Conservation (phyloP, 2,329 filamentous ascomycete species). For the Colletotrichum echinochloae region DNA sequence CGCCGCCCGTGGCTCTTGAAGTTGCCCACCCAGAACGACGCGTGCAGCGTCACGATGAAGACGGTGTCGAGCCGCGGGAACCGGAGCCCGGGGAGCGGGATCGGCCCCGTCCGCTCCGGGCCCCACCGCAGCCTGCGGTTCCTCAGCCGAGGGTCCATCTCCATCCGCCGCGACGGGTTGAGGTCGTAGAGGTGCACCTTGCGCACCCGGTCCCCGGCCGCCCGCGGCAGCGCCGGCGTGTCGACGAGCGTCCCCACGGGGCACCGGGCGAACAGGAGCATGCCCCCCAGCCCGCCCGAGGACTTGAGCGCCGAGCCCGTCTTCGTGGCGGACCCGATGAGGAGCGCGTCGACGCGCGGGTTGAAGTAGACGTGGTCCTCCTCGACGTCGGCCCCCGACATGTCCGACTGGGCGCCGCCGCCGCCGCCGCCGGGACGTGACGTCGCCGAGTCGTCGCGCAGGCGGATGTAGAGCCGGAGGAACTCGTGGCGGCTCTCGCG, state of each 20-base stretch:
- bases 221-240: neutral
- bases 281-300: neutral
- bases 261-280: slow-evolving; percentile 3
- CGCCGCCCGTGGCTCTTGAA: neutral
- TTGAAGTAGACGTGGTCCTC: slow-evolving; percentile 19
- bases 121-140: neutral
- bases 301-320: neutral
- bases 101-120: neutral
- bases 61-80: slow-evolving; percentile 10
- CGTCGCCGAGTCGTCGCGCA: neutral
- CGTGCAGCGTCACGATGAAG: slow-evolving; percentile 1
- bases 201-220: neutral
- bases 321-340: slow-evolving; percentile 4
- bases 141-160: neutral
- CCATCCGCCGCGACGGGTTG: slow-evolving; percentile 1
- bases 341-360: slow-evolving; percentile 10
- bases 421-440: neutral
- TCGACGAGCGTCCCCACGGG: neutral
- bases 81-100: neutral
- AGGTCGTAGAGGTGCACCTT: slow-evolving; percentile 5
- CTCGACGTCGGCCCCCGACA: too few species aligned
- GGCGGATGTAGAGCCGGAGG: neutral
- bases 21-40: slow-evolving; percentile 1
- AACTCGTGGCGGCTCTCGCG: slow-evolving; percentile 19
- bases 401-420: neutral